These are phyloP conservation scores for Colletotrichum incanum DNA, from an alignment of 2,329 filamentous ascomycete genomes.

Conservation along the genomic window DNA sequence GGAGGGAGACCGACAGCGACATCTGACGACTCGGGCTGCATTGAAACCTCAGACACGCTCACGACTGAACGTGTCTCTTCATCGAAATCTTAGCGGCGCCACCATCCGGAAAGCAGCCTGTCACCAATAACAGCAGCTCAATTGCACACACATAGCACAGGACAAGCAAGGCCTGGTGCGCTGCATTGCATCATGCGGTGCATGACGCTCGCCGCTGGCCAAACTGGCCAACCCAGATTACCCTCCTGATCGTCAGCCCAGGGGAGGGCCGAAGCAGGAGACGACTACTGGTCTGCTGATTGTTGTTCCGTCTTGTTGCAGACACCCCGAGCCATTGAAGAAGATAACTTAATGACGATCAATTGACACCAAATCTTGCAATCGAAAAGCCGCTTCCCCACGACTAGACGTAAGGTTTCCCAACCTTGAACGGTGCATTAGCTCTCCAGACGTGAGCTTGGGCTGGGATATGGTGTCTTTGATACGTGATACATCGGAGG, in stretches of 20 bases:
- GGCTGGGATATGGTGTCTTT: constrained; percentile 20
- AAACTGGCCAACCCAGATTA: not conserved
- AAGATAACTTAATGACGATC: constrained; percentile 10
- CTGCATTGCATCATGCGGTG: constrained; percentile 41
- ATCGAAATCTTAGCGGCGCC: constrained; percentile 18
- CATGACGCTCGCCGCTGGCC: constrained; percentile 30
- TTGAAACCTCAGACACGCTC: constrained; percentile 30
- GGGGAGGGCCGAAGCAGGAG: constrained; percentile 24
- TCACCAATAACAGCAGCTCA: constrained; percentile 8
- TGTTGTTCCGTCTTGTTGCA: constrained; percentile 12
- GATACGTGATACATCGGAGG: not conserved
- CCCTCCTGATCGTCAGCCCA: constrained; percentile 26
- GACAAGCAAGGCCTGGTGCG: constrained; percentile 31
- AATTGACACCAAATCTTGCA: constrained; percentile 3
- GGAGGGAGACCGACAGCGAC: constrained; percentile 15
- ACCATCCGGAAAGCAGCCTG: not conserved
- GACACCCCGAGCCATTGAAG: constrained; percentile 12
- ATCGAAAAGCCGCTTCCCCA: constrained; percentile 16
- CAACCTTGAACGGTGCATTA: constrained; percentile 20
- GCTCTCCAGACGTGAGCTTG: constrained; percentile 35
- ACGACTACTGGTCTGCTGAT: not conserved
- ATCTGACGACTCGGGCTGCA: constrained; percentile 21
- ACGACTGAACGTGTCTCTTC: constrained; percentile 13
- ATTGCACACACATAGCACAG: constrained; percentile 8
- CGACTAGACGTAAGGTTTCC: not conserved